Base-by-base conservation (phyloP, 2,329 filamentous ascomycete genomes). In the Clarireedia sp. region DNA sequence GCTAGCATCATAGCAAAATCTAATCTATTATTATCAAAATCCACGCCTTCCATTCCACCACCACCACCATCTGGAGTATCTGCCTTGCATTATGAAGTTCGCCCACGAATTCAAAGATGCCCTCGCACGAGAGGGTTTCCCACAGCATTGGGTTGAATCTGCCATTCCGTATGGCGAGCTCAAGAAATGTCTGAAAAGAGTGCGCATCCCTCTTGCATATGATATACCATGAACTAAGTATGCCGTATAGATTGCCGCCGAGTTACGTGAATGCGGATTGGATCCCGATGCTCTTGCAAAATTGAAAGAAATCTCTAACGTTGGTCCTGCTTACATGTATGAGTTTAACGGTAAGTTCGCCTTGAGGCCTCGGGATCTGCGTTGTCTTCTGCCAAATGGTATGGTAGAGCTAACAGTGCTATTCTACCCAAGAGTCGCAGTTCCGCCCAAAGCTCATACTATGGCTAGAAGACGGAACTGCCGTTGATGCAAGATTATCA, bases 101-200 rank as follows among this genome's bases (percentile, higher is more conserved):
- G 89, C 85, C 26, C 87, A 87, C 68, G 80, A 85, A 66, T 94
- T 90, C 69, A 82, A 85, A 67, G 80, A 85, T 64, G 78, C 80
- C 49, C 77, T 95, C 59, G 75, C 80, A 60, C 79, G 75, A 61
- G 86, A 89, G 76, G 86, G 81, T 61, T 95, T 90, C 68, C 90
- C 90, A 7, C 73, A 80, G 49, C 82, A 85, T 67, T 85, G 81
- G 81, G 72, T 90, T 48, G 78, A 86, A 45, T 84, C 83, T 26
- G 89, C 90, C 48, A 88, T 95, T 59, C 89, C 87, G 2, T 95
- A 95, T 69, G 80, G 85, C 45, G 82, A 90, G 70, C 79, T 95
- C 55, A 95, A 95, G 72, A 95, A 95, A 74, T 89, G 87, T 71
- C 85, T 95, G 67, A 92, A 91, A 68, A 85, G 85, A 67, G 85